Evolutionary conservation across 2,329 filamentous ascomycete genomes (phyloP), one percentile per base, ranked within the genome.

Genomic region (Aureobasidium lini): DNA sequence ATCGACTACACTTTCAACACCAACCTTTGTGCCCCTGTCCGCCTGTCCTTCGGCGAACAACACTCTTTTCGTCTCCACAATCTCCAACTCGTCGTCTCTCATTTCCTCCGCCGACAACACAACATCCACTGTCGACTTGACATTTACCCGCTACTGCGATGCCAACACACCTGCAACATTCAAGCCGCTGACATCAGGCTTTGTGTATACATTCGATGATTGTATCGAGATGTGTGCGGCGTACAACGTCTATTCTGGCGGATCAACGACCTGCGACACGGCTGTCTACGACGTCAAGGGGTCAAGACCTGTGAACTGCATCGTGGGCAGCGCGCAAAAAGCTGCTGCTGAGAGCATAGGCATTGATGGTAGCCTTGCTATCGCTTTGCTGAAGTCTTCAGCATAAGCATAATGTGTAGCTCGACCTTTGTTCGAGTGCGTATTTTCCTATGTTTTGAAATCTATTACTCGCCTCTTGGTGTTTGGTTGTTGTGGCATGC

Each of bases 181-280:
- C 43, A 28, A 46, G 7, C 29, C 53, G 4, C 63, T 71, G 40
- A 61, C 66, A 4, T 62, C 67, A 57, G 69, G 68, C 7, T 73
- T 67, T 62, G 70, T 71, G 16, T 73, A 72, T 64, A 67, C 63
- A 57, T 70, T 73, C 62, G 62, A 62, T 62, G 71, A 73, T 59
- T 73, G 71, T 64, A 65, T 72, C 31, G 69, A 72, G 57, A 28
- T 71, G 39, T 73, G 71, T 62, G 69, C 70, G 11, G 64, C 65
- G 29, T 64, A 67, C 62, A 72, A 72, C 46, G 65, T 60, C 60
- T 64, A 61, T 50, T 59, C 63, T 44, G 57, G 50, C 13, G 60
- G 46, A 18, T 47, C 42, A 48, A 10, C 29, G 2, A 67, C 68
- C 36, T 72, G 70, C 64, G 69, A 64, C 0, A 66, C 68, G 13